Evolutionary conservation across 306 rosid genomes (phyloP).

Genomic region (Malus asiatica): DNA sequence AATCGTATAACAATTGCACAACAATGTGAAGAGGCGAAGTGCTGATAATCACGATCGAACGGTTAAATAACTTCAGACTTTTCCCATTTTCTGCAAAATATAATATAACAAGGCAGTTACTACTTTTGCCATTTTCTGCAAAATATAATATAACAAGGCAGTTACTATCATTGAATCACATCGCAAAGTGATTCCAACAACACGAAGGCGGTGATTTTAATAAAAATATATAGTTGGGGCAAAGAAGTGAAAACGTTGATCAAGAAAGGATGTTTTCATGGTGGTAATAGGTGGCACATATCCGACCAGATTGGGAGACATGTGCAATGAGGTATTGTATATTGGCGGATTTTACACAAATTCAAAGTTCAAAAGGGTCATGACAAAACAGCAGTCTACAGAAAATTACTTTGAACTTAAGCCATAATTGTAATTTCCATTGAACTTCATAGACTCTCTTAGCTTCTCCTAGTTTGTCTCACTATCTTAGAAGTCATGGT

Average conservation of each 20-base stretch:
- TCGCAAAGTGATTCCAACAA: neutral
- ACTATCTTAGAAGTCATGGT: conserved; percentile 3
- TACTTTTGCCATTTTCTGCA: neutral
- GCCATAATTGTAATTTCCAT: neutral
- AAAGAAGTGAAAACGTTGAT: neutral
- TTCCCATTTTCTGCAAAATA: neutral
- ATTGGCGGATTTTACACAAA: neutral
- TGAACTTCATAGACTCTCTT: neutral
- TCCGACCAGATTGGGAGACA: neutral
- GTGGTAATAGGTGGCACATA: neutral
- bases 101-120: too few species aligned
- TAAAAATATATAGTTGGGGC: neutral
- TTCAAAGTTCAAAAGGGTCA: neutral
- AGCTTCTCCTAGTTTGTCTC: neutral
- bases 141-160: neutral
- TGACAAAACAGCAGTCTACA: neutral
- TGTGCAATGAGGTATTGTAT: neutral
- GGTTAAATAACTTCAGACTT: too few species aligned
- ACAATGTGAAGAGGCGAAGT: too few species aligned
- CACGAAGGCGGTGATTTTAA: neutral
- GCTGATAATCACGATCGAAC: neutral
- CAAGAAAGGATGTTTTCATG: neutral
- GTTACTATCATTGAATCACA: neutral
- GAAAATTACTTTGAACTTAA: neutral
- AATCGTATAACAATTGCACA: neutral